A percentile compares a stretch with the other conserved stretches of the same genome.
phyloP scores from a whole-genome alignment of 129 eudicot species.

The Rutidosis leptorrhynchoides region DNA sequence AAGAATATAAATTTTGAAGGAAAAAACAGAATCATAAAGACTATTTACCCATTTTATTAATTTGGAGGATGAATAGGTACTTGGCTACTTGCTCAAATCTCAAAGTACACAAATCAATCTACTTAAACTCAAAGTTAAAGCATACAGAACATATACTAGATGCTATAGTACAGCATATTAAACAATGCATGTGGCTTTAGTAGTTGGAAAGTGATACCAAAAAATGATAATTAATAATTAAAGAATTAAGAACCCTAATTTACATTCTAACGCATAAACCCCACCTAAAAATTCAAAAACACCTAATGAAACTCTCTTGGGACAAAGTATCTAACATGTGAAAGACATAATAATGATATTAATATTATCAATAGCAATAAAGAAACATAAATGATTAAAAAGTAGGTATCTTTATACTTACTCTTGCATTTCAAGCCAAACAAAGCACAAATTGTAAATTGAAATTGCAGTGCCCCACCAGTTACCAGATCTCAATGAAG shows the following conservation, averaged over 20 bases:
- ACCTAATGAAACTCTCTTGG: conserved; percentile 21
- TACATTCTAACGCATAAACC: conserved; percentile 24
- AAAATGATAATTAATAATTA: background rate
- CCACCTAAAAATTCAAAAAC: conserved; percentile 7
- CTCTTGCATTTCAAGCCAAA: conserved; percentile 57
- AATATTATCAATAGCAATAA: conserved; percentile 15
- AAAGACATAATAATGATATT: conserved; percentile 23
- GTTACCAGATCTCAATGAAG: conserved; percentile 65
- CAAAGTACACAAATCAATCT: conserved; percentile 21
- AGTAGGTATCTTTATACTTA: conserved; percentile 38
- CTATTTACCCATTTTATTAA: conserved; percentile 33
- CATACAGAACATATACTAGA: conserved; percentile 24
- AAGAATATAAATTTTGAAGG: background rate
- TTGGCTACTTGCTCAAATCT: conserved; percentile 16
- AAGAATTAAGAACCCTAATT: conserved; percentile 23
- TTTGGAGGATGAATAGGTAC: conserved; percentile 1
- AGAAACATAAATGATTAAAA: conserved; percentile 31
- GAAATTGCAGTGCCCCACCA: conserved; percentile 63
- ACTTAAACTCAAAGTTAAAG: conserved; percentile 37
- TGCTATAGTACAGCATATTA: conserved; percentile 19
- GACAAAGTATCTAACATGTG: conserved; percentile 25
- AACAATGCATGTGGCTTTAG: conserved; percentile 26
- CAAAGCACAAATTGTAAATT: conserved; percentile 37
- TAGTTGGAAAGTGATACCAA: conserved; percentile 17
- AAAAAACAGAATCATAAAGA: conserved; percentile 20